Percentiles rank a stretch among this genome's conserved stretches.
Conservation (phyloP, 2,329 filamentous ascomycete species). For the Cytospora mali region DNA sequence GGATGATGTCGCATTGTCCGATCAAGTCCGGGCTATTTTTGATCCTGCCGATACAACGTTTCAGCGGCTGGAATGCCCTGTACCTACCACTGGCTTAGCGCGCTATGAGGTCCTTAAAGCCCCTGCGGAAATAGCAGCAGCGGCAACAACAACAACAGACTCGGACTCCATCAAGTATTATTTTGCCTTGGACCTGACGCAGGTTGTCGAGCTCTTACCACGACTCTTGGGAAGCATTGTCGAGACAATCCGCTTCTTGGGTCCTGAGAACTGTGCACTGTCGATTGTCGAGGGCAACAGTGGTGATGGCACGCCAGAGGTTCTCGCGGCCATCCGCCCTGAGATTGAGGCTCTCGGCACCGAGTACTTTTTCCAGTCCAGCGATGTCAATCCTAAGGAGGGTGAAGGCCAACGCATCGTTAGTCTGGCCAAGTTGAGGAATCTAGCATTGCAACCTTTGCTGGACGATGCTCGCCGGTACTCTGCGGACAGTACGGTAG, state of each 20-base stretch:
- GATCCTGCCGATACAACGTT: constrained; percentile 19
- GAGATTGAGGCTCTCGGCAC: constrained; percentile 43
- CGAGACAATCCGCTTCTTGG: constrained; percentile 47
- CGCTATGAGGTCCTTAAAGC: constrained; percentile 19
- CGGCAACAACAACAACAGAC: not conserved
- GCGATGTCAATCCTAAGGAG: constrained; percentile 46
- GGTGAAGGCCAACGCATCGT: constrained; percentile 45
- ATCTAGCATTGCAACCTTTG: constrained; percentile 54
- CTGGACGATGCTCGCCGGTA: constrained; percentile 34
- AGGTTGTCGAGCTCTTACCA: constrained; percentile 47
- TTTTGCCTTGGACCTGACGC: constrained; percentile 53
- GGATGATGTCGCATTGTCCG: not conserved
- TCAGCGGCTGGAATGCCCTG: constrained; percentile 21
- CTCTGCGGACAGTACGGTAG: constrained; percentile 44
- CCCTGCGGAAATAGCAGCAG: not conserved
- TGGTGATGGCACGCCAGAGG: constrained; percentile 50
- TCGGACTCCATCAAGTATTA: constrained; percentile 40
- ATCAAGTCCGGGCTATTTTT: constrained; percentile 13
- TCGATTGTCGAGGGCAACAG: constrained; percentile 50
- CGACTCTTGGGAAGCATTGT: constrained; percentile 48
- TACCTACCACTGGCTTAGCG: constrained; percentile 10
- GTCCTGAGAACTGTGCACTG: constrained; percentile 45
- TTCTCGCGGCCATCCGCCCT: constrained; percentile 46
- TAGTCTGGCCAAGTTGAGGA: constrained; percentile 53
- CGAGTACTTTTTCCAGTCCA: constrained; percentile 47